Evolutionary conservation across 129 eudicot species (phyloP).

Genomic region (Helianthus tuberosus): DNA sequence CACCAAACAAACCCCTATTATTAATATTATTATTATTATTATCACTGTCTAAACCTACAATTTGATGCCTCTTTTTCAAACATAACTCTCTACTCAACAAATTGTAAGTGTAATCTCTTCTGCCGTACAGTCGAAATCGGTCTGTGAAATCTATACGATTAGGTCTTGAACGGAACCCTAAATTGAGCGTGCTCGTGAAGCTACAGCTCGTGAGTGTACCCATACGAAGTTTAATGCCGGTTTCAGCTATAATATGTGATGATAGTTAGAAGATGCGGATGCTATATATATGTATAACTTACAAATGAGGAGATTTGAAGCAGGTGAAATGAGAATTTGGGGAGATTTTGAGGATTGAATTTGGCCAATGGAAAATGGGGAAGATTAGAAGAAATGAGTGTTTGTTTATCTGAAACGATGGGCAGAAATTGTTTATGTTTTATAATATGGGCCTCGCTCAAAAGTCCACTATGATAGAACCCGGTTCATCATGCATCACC

Average conservation of each 20-base stretch:
- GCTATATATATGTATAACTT: slow-evolving; percentile 10
- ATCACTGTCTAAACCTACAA: slow-evolving; percentile 31
- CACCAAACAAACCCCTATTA: slow-evolving; percentile 27
- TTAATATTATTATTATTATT: no score
- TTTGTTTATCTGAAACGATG: slow-evolving; percentile 36
- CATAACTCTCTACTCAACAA: slow-evolving; percentile 38
- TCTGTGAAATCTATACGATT: slow-evolving; percentile 15
- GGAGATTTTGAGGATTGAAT: slow-evolving; percentile 20
- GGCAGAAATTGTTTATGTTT: slow-evolving; percentile 22
- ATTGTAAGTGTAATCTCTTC: slow-evolving; percentile 16
- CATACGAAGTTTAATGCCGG: slow-evolving; percentile 20
- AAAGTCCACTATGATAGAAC: no score
- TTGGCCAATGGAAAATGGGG: slow-evolving; percentile 7
- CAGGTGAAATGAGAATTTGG: slow-evolving; percentile 11
- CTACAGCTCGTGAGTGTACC: slow-evolving; percentile 52
- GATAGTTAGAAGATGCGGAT: not conserved
- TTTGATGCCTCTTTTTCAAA: slow-evolving; percentile 22
- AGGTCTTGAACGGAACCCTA: slow-evolving; percentile 36
- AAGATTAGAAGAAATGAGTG: not conserved
- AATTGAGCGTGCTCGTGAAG: slow-evolving; percentile 36
- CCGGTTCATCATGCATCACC: not conserved
- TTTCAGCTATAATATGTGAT: not conserved
- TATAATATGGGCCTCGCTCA: not conserved
- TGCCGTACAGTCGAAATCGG: slow-evolving; percentile 22
- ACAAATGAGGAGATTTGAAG: not conserved